Conservation (phyloP, 1,284 basidiomycete species). For the Pseudozyma thailandica region DNA sequence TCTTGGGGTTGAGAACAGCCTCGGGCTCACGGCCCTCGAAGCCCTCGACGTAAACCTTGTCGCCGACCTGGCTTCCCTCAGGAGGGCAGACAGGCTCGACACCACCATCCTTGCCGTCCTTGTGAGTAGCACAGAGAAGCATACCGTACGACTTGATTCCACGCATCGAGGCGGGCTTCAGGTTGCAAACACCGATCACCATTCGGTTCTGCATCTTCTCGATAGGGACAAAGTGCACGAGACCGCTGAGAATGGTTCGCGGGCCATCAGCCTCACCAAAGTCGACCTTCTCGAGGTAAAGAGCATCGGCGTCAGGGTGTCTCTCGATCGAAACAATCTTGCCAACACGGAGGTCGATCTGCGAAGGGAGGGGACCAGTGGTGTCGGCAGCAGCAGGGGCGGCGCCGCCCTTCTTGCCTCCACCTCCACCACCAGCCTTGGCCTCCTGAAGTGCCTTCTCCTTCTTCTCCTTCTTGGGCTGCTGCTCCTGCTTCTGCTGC, state of each 20-base stretch:
- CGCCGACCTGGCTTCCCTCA: slow-evolving; percentile 59
- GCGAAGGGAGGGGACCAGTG: slow-evolving; percentile 56
- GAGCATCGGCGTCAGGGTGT: slow-evolving; percentile 66
- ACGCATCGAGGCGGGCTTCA: slow-evolving; percentile 67
- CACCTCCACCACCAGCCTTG: slow-evolving; percentile 52
- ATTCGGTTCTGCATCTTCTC: slow-evolving; percentile 66
- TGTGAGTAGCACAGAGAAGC: slow-evolving; percentile 64
- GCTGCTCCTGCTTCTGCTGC: slow-evolving; percentile 29
- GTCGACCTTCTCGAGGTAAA: slow-evolving; percentile 67
- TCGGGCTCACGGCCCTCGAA: slow-evolving; percentile 64
- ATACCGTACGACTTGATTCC: slow-evolving; percentile 68
- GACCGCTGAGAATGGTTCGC: slow-evolving; percentile 63
- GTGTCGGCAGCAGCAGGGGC: slow-evolving; percentile 52
- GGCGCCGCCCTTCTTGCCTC: slow-evolving; percentile 52
- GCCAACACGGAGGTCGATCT: slow-evolving; percentile 66
- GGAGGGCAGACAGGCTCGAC: slow-evolving; percentile 66
- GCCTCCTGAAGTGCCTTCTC: slow-evolving; percentile 59
- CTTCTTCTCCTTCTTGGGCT: slow-evolving; percentile 54
- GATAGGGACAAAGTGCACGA: slow-evolving; percentile 67
- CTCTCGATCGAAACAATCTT: slow-evolving; percentile 64
- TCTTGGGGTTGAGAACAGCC: slow-evolving; percentile 66
- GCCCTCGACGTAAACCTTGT: slow-evolving; percentile 65
- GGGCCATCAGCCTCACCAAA: slow-evolving; percentile 67
- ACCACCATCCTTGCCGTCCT: slow-evolving; percentile 65
- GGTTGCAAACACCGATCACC: slow-evolving; percentile 67